Evolutionary conservation across 768 basidiomycete species (phyloP), one percentile per base, ranked within the genome.

Genomic region (Tulasnella sp.): DNA sequence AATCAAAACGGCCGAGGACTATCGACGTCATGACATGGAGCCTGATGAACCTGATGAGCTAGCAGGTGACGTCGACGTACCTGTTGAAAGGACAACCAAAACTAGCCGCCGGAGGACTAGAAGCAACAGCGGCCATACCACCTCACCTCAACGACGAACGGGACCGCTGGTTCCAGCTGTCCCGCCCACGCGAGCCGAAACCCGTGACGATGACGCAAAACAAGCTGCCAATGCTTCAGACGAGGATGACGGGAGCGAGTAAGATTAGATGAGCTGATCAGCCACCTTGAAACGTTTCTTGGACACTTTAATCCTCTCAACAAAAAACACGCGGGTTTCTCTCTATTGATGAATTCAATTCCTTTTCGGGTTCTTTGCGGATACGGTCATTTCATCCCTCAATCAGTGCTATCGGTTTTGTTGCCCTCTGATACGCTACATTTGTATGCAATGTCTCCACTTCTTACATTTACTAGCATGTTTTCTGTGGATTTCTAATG

Each of bases 271-370:
- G 18, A 27, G 31, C 62, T 31, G 10, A 68, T 10, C 31, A 36
- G 62, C 34, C 62, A 68, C 62, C 62, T 68, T 68, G 62, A 68
- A 68, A 68, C 62, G 31, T 31, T 68, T 68, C 62, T 68, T 68
- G 62, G 62, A 27, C 62, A 68, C 27, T 36, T 31, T 27, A 31
- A 34, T 68, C 8, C 52, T 52, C n/a, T 7, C 62, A n/a, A 14
- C 34, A 19, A 34, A 3, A 68, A 0, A 68, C 62, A 68, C 62
- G 62, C 31, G 62, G 62, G 6, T 52, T 10, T 46, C 12, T 8
- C 12, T 68, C 62, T 8, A 36, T 68, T 68, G 31, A 34, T 36
- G 62, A 27, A 18, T 68, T 34, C 36, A 16, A 14, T 19, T 14
- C 34, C n/a, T 68, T 27, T 36, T 68, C 27, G 62, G 62, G 24